These are phyloP conservation scores for Pseudohyphozyma bogoriensis DNA, from an alignment of 768 basidiomycete genomes.

Conservation along the genomic window DNA sequence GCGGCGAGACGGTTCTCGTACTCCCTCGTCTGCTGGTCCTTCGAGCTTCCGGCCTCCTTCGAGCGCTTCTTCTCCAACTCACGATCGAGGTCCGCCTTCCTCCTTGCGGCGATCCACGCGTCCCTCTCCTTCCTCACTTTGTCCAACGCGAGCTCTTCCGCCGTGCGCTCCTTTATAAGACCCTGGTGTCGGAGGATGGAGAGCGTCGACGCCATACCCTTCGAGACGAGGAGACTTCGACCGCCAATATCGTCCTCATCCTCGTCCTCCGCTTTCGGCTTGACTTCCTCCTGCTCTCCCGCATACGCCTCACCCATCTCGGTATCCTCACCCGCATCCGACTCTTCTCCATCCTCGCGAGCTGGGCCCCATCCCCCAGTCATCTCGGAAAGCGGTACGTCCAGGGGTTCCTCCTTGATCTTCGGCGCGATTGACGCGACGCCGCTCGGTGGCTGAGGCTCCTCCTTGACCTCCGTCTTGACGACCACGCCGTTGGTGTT, in stretches of 20 bases:
- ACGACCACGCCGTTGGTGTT: neutral
- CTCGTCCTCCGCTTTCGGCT: conserved; percentile 37
- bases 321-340: too few relatives aligned
- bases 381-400: conserved; percentile 6
- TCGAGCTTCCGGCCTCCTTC: conserved; percentile 55
- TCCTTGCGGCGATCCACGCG: conserved; percentile 78
- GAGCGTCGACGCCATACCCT: conserved; percentile 80
- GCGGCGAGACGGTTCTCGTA: conserved; percentile 88
- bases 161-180: conserved; percentile 55
- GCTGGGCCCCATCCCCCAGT: conserved; percentile 35
- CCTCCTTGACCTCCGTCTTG: conserved; percentile 3
- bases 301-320: conserved; percentile 71
- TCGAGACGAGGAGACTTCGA: conserved; percentile 59
- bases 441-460: conserved; percentile 25
- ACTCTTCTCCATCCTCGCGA: conserved; percentile 44
- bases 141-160: conserved; percentile 67
- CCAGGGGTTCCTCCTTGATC: conserved; percentile 26
- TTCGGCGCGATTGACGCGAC: conserved; percentile 26
- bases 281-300: conserved; percentile 53
- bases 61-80: conserved; percentile 68
- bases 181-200: conserved; percentile 85
- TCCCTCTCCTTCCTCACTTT: conserved; percentile 72
- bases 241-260: conserved; percentile 43
- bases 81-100: conserved; percentile 60
- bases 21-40: conserved; percentile 87